phyloP scores from a whole-genome alignment of 306 rosid genomes.

The Luffa aegyptiaca region DNA sequence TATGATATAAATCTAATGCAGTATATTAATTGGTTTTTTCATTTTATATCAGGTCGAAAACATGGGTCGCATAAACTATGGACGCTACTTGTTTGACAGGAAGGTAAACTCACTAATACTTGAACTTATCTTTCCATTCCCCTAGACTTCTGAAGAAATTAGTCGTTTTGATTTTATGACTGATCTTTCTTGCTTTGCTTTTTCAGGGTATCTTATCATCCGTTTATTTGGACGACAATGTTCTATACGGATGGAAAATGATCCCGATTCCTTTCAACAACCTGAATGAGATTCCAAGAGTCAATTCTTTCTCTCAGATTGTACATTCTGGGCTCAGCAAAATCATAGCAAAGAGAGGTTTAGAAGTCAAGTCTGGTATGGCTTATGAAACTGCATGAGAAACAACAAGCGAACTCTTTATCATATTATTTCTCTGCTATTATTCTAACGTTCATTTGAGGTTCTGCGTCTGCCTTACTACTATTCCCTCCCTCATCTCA shows the following conservation, averaged over 20 bases:
- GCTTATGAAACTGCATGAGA: conserved; percentile 6
- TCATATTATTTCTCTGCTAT: not conserved
- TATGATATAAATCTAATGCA: not conserved
- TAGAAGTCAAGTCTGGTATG: conserved; percentile 37
- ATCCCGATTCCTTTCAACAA: conserved; percentile 51
- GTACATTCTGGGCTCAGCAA: conserved; percentile 26
- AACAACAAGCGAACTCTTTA: not conserved
- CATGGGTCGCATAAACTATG: conserved; percentile 83
- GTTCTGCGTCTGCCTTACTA: not conserved
- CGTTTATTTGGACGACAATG: conserved; percentile 52
- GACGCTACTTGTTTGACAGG: conserved; percentile 58
- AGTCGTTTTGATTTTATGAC: not conserved
- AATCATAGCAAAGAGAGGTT: conserved; percentile 23
- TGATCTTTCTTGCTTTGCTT: conserved; percentile 14
- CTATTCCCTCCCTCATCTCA: not conserved
- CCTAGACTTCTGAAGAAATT: not conserved
- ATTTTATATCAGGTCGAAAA: conserved; percentile 63
- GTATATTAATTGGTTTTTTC: not conserved
- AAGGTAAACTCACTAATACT: conserved; percentile 45
- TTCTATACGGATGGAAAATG: conserved; percentile 61
- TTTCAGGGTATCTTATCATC: conserved; percentile 80
- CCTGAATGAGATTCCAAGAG: conserved; percentile 44
- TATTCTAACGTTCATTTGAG: not conserved
- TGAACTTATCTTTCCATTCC: not conserved
- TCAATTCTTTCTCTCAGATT: conserved; percentile 29